phyloP scores from a whole-genome alignment of 2,329 filamentous ascomycete genomes.

The Sclerotinia subarctica region DNA sequence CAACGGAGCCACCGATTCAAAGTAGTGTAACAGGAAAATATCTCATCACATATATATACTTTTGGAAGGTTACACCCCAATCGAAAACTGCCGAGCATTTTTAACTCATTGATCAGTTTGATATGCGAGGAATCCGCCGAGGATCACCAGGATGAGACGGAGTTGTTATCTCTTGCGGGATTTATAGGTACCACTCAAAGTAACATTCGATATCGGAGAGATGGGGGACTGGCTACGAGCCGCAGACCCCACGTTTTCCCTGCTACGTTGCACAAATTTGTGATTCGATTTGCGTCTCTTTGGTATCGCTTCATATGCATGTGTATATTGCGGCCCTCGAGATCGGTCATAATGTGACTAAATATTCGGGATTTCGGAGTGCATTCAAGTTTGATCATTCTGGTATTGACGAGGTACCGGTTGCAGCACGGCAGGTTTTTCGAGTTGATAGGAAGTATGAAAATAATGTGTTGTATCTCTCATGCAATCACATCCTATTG shows the following conservation, averaged over 20 bases:
- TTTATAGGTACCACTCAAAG: slow-evolving; percentile 3
- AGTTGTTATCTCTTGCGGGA: slow-evolving; percentile 2
- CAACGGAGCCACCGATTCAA: slow-evolving; percentile 1
- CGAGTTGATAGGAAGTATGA: background rate
- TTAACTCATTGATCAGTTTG: background rate
- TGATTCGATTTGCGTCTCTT: slow-evolving; percentile 12
- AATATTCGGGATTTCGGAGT: slow-evolving; percentile 5
- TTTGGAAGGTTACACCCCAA: background rate
- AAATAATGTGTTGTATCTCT: background rate
- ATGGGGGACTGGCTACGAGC: slow-evolving; percentile 10
- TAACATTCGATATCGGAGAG: slow-evolving; percentile 18
- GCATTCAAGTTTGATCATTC: background rate
- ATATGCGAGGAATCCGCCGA: too few species aligned
- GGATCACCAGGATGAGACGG: too few species aligned
- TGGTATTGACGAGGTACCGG: background rate
- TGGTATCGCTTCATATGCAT: background rate
- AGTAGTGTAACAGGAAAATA: slow-evolving; percentile 12
- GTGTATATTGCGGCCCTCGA: background rate
- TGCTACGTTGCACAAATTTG: slow-evolving; percentile 4
- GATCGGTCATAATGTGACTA: slow-evolving; percentile 18
- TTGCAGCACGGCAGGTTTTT: slow-evolving; percentile 7
- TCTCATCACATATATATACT: background rate
- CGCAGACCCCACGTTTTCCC: slow-evolving; percentile 15
- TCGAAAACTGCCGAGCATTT: background rate
- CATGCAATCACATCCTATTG: background rate